These are phyloP conservation scores for Ceratocystiopsis brevicomis DNA, from an alignment of 2,329 filamentous ascomycete genomes.

Conservation along the genomic window DNA sequence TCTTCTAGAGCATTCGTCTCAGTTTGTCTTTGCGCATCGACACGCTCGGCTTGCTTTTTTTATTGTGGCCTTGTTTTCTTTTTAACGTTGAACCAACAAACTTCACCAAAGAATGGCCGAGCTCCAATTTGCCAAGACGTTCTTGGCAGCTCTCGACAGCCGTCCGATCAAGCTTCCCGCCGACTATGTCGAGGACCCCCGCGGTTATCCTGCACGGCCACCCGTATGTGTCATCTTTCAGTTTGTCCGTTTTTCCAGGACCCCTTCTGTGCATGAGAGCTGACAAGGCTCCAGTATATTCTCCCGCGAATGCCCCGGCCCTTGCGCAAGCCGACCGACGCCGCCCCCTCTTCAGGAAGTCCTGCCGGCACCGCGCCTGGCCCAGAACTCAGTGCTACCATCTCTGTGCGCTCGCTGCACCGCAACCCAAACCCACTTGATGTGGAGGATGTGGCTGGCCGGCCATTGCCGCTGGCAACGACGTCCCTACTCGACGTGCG, in stretches of 20 bases:
- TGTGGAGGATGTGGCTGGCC: slow-evolving; percentile 31
- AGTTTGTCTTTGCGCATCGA: too few relatives aligned
- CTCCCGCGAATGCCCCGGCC: slow-evolving; percentile 47
- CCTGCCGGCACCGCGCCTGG: slow-evolving; percentile 27
- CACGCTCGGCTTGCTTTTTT: too few relatives aligned
- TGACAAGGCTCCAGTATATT: slow-evolving; percentile 36
- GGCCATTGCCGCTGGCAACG: slow-evolving; percentile 35
- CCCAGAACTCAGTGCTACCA: slow-evolving; percentile 31
- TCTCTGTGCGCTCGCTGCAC: slow-evolving; percentile 50
- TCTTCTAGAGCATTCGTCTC: too few relatives aligned
- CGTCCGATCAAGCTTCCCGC: slow-evolving; percentile 65
- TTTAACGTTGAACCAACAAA: too few relatives aligned
- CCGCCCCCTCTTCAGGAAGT: slow-evolving; percentile 14
- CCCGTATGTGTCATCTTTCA: slow-evolving; percentile 38
- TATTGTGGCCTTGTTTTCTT: too few relatives aligned
- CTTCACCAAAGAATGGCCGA: slow-evolving; percentile 43
- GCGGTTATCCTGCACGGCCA: slow-evolving; percentile 53
- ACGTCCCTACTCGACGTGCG: slow-evolving; percentile 71
- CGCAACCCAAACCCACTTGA: slow-evolving; percentile 51
- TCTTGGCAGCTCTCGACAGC: slow-evolving; percentile 62
- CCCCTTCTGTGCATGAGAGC: background rate
- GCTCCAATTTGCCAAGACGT: slow-evolving; percentile 64
- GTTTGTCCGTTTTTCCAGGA: background rate
- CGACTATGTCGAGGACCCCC: slow-evolving; percentile 78
- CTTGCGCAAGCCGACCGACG: slow-evolving; percentile 27